Base-by-base conservation (phyloP, 1,284 basidiomycete genomes). In the Albatrellus sp. region DNA sequence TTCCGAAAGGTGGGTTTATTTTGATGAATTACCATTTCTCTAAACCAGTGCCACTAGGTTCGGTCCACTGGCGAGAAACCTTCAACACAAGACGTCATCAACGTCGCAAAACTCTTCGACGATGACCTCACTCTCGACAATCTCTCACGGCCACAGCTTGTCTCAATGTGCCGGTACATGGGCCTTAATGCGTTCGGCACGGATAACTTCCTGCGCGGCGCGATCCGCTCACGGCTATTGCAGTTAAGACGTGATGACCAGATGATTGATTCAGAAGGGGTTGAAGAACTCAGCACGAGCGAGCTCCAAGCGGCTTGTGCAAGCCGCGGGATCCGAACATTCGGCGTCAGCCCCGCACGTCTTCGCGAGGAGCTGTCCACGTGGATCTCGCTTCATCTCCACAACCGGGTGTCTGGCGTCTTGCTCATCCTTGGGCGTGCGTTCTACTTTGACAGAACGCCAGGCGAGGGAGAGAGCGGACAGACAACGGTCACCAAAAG, bases 51-150 rank as follows among this genome's bases (percentile, higher is more conserved):
- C 4, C 24, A 24, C 24, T 24, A 40, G 39, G 88, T 98, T 49
- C 85, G 94, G 46, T 87, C 89, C 7, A 98, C 93, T 1, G 94
- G 94, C 47, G 94, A 98, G 69, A 76, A 81, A 1, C 94, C 94
- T 14, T 92, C 91, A 2, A 72, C 80, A 5, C 65, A 78, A 49
- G 94, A 98, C 58, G 77, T 98, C 52, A 80, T 97, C 68, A 90
- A 83, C 55, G 94, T 98, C 24, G 94, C 94, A 44, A 91, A 90
- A 58, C 76, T 98, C 37, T 98, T 99, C 61, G 90, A 98, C 60
- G 91, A 97, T 56, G 96, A 99, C 58, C 75, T 98, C 48, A 97
- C 94, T 0, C 77, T 99, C 47, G 96, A 98, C 72, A 99, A 99
- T 63, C 72, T 99, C 50, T 92, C 92, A 3, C 82, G 94, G 29